Percentiles rank a stretch among this genome's conserved stretches.
phyloP scores from a whole-genome alignment of 2,329 filamentous ascomycete species.

The Purpureocillium takamizusanense region DNA sequence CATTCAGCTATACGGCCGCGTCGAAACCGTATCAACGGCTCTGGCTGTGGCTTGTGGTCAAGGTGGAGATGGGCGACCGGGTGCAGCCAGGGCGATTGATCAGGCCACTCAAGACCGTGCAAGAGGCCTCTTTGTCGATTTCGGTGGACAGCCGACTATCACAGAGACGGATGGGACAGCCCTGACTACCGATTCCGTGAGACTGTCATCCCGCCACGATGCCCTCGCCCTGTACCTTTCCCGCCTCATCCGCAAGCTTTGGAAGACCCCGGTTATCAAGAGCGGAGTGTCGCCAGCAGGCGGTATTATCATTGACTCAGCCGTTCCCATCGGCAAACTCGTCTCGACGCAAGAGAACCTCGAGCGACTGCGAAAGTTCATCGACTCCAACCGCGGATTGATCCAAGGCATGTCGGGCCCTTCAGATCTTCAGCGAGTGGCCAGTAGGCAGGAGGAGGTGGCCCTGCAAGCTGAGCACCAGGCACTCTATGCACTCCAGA shows the following conservation, averaged over 20 bases:
- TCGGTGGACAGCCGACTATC: constrained; percentile 77
- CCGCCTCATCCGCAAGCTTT: constrained; percentile 79
- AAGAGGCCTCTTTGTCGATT: constrained; percentile 81
- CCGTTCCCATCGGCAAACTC: constrained; percentile 59
- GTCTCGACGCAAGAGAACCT: constrained; percentile 71
- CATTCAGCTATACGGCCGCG: constrained; percentile 75
- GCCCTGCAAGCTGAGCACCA: constrained; percentile 91
- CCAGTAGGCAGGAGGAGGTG: constrained; percentile 81
- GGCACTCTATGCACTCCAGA: constrained; percentile 76
- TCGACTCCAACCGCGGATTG: constrained; percentile 78
- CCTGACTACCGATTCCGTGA: constrained; percentile 70
- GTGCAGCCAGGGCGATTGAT: constrained; percentile 70
- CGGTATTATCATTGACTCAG: constrained; percentile 55
- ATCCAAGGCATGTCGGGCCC: constrained; percentile 93
- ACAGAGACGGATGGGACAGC: constrained; percentile 67
- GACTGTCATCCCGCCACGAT: constrained; percentile 80
- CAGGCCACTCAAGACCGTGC: constrained; percentile 80
- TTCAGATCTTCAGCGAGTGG: constrained; percentile 68
- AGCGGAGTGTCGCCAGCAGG: constrained; percentile 43
- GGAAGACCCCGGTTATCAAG: constrained; percentile 69
- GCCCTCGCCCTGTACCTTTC: constrained; percentile 83
- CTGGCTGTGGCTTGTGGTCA: constrained; percentile 93
- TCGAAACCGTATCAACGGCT: constrained; percentile 83
- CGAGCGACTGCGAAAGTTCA: constrained; percentile 69
- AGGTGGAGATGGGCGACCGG: constrained; percentile 64